A percentile compares a stretch with the other conserved stretches of the same genome.
Conservation (phyloP, 345 rosid species). For the Salix caprea region DNA sequence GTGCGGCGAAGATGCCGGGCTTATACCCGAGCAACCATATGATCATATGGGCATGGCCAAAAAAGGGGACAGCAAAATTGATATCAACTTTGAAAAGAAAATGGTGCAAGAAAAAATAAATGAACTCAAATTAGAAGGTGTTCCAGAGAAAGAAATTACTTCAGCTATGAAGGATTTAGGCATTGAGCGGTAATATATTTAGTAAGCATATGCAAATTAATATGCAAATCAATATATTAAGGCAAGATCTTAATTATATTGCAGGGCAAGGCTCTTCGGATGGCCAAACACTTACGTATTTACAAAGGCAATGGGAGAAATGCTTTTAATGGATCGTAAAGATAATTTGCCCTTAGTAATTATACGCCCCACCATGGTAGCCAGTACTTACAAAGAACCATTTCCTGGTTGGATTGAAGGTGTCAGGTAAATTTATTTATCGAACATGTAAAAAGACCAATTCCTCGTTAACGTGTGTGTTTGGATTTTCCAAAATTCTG, state of each 20-base stretch:
- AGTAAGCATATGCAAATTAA: neutral
- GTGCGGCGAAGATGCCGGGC: slow-evolving; percentile 50
- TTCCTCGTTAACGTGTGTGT: no score
- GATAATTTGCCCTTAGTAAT: slow-evolving; percentile 3
- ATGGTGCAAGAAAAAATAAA: slow-evolving; percentile 39
- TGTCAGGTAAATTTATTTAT: slow-evolving; percentile 7
- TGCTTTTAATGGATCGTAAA: slow-evolving; percentile 8
- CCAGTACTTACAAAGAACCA: slow-evolving; percentile 15
- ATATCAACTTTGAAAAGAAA: slow-evolving; percentile 46
- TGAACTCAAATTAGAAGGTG: slow-evolving; percentile 35
- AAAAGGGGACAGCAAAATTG: slow-evolving; percentile 45
- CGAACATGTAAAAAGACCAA: neutral
- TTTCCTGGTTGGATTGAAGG: slow-evolving; percentile 33
- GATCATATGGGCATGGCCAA: slow-evolving; percentile 50
- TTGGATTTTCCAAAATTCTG: neutral
- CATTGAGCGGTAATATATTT: slow-evolving; percentile 34
- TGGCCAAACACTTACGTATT: slow-evolving; percentile 27
- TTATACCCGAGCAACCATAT: slow-evolving; percentile 41
- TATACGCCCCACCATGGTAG: slow-evolving; percentile 19
- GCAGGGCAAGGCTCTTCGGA: slow-evolving; percentile 20
- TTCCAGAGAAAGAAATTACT: slow-evolving; percentile 37
- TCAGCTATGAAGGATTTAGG: slow-evolving; percentile 57
- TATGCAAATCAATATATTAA: no score
- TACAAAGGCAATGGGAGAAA: slow-evolving; percentile 27
- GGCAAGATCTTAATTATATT: neutral